Percentiles rank a stretch among this genome's conserved stretches.
Conservation (phyloP, 208 protist genomes). For the Naegleria gruberi region DNA sequence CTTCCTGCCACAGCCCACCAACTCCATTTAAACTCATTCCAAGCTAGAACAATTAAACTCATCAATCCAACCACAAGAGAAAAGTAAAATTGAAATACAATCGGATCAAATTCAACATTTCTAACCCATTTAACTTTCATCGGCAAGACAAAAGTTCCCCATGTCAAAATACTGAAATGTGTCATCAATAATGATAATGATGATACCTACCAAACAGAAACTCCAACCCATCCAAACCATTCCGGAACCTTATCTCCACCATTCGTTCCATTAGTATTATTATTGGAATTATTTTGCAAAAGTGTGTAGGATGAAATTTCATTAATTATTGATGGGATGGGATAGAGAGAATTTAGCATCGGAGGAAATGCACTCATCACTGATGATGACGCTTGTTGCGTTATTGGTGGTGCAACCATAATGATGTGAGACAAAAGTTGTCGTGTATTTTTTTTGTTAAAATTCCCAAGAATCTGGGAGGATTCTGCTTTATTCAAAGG, state of each 20-base stretch:
- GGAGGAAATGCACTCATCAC: too few species aligned
- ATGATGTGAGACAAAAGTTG: too few species aligned
- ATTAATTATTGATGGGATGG: background rate
- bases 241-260: background rate
- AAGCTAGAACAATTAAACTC: background rate
- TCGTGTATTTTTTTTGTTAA: too few species aligned
- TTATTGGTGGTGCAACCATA: too few species aligned
- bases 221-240: background rate
- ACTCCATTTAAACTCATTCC: background rate
- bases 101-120: constrained; percentile 4
- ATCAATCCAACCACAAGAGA: background rate
- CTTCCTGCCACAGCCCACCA: background rate
- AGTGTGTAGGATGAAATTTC: background rate
- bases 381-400: too few species aligned
- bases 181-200: too few species aligned
- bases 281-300: background rate
- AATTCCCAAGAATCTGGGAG: too few species aligned
- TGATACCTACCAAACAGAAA: background rate
- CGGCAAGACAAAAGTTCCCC: background rate
- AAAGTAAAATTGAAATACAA: constrained; percentile 18
- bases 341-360: background rate
- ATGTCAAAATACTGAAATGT: background rate
- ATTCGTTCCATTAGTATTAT: background rate
- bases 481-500: too few species aligned
- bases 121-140: background rate